Evolutionary conservation across 2,329 filamentous ascomycete species (phyloP), one percentile per base, ranked within the genome.

Genomic region (Capronia coronata): DNA sequence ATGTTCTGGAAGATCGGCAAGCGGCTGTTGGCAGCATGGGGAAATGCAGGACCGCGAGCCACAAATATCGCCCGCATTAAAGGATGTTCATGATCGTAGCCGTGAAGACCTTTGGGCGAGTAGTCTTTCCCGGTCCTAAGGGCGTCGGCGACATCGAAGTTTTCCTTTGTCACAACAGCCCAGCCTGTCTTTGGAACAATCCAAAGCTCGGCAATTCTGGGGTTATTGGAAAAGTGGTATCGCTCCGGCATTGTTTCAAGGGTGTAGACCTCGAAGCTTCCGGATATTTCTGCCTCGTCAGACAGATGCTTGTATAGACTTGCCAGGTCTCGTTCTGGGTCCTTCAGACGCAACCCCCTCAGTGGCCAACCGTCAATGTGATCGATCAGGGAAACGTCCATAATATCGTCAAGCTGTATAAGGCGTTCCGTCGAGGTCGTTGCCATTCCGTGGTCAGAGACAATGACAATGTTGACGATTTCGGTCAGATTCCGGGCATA

Each of bases 391-490:
- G 71, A 72, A 4, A 85, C 75, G 64, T 96, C 87, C 40, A 97
- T 75, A 2, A 97, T 70, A 62, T 96, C 88, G 56, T 98, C 93
- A 2, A 97, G 74, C 67, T 97, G 93, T 21, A 97, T 77, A 39
- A 97, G 73, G 9, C 93, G 79, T 14, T 82, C 75, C 0, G 78
- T 80, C 52, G 90, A 86, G 0, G 93, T 97, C 0, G 89, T 94
- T 1, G 93, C 93, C 93, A 98, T 98, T 43, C 93, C 93, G 65
- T 98, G 93, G 65, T 98, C 93, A 0, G 89, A 96, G 2, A 98
- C 91, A n/a, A 98, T 77, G 27, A 98, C 82, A 6, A 98, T 78
- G 59, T 98, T 98, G 63, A 97, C 87, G 52, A 98, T 86, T 16
- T 84, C 65, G 0, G 89, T 95, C 43, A 98, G 71, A 64, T 97